Evolutionary conservation across 148 eudicot species (phyloP).

Genomic region (Fagopyrum tataricum): DNA sequence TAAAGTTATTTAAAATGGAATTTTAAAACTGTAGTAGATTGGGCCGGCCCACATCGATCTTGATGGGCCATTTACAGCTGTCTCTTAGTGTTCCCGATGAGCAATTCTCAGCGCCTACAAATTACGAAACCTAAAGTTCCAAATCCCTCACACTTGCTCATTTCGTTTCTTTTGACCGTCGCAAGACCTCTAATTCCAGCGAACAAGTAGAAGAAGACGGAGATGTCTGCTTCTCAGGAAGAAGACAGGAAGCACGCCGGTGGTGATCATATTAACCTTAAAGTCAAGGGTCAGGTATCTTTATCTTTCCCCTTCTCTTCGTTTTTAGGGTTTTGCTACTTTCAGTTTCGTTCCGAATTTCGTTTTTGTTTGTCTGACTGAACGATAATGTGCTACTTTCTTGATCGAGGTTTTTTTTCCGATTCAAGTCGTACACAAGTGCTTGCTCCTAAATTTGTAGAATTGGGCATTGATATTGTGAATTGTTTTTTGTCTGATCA

Average conservation of each 20-base stretch:
- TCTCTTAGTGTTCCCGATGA: background rate
- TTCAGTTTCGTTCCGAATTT: background rate
- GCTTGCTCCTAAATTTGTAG: too few relatives aligned
- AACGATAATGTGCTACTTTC: background rate
- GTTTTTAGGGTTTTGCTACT: background rate
- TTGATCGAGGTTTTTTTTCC: background rate
- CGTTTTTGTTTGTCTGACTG: background rate
- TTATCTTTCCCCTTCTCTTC: background rate
- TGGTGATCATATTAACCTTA: slow-evolving; percentile 35
- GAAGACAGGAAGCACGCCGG: slow-evolving; percentile 54
- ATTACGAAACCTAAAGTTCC: background rate
- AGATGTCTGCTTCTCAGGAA: slow-evolving; percentile 20
- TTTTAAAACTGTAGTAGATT: background rate
- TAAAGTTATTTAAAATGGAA: too few relatives aligned
- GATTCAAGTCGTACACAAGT: too few relatives aligned
- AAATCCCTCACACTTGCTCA: background rate
- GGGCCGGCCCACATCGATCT: background rate
- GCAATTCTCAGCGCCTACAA: background rate
- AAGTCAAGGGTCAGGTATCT: slow-evolving; percentile 50
- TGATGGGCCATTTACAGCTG: background rate
- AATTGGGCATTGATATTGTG: background rate
- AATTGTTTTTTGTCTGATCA: background rate
- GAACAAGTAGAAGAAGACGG: slow-evolving; percentile 8
- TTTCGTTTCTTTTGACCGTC: background rate
- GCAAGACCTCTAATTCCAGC: background rate